Evolutionary conservation across 371 early-diverging fungal genomes (phyloP).

Genomic region (Chytridiales sp.): DNA sequence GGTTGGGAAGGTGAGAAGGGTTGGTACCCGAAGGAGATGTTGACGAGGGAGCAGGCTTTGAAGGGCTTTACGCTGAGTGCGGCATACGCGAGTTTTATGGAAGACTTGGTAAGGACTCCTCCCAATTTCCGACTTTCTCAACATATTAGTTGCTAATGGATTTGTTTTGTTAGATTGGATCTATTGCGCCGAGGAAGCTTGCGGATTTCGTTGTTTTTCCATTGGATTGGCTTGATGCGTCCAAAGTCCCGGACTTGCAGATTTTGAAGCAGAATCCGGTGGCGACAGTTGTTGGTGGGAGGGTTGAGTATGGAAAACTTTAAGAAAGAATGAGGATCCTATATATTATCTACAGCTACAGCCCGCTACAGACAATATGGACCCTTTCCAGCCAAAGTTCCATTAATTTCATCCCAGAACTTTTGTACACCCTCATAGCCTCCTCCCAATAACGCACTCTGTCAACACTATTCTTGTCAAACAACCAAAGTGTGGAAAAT

Average conservation of each 20-base stretch:
- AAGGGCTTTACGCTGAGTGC: slow-evolving; percentile 50
- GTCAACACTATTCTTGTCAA: too few species aligned
- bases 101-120: slow-evolving; percentile 26
- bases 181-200: slow-evolving; percentile 36
- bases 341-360: too few species aligned
- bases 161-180: slow-evolving; percentile 41
- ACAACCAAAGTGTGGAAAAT: too few species aligned
- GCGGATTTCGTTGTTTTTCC: slow-evolving; percentile 50
- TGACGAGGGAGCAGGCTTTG: slow-evolving; percentile 42
- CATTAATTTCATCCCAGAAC: too few species aligned
- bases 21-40: slow-evolving; percentile 40
- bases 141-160: neutral
- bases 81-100: slow-evolving; percentile 46
- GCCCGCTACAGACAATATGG: too few species aligned
- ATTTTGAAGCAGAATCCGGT: slow-evolving; percentile 18
- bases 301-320: slow-evolving; percentile 18
- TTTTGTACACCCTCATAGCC: too few species aligned
- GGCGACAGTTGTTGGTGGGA: slow-evolving; percentile 33
- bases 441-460: too few species aligned
- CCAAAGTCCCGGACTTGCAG: slow-evolving; percentile 6
- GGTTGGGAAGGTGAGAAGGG: slow-evolving; percentile 34
- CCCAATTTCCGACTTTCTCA: neutral
- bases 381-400: too few species aligned
- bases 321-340: too few species aligned
- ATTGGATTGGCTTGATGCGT: slow-evolving; percentile 37